Base-by-base conservation (phyloP, 331 rosid genomes). In the Dryas integrifolia region DNA sequence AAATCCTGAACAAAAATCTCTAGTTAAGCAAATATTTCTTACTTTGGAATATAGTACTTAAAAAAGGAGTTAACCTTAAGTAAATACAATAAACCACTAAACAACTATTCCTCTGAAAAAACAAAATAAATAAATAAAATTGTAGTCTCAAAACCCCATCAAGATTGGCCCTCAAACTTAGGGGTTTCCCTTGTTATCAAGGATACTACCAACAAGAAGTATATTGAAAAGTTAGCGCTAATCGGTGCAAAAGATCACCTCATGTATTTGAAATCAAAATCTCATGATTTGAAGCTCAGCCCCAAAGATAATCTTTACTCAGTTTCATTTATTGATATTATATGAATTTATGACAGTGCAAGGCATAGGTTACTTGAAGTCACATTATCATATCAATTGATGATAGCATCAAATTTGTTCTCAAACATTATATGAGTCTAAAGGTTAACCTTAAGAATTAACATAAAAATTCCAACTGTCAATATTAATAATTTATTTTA, bases 1-100 rank as follows among this genome's bases (percentile, higher is more conserved):
- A 94, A 85, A 89, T 91, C 98, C 98, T 94, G 87, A 74, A 85
- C 21, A 79, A 73, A 57, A 61, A 69, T 14, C 9, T 55, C 51
- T 8, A 60, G 14, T 53, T 6, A 63, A 21, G 8, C 13, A 49
- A 13, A 9, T 11, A 62, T 18, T 59, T 52, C 48, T 40, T 40
- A 61, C 53, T 62, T 41, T 26, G 5, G 66, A 24, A 69, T 1
- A n/a, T 9, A 38, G 30, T 11, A 52, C 41, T 73, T 0, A 40
- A 12, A 13, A 38, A 4, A 38, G 15, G 50, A 30, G 35, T 7
- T 1, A 39, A 41, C 15, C 16, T 40, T 40, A 51, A 11, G 10
- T 59, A 59, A 5, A 66, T 24, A 67, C 12, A 67, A 67, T 5
- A 50, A 44, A n/a, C 48, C 12, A 24, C 45, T 30, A 24, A 67